Evolutionary conservation across 139 green algal genomes (phyloP).

Genomic region (Astrephomene gubernaculifera): DNA sequence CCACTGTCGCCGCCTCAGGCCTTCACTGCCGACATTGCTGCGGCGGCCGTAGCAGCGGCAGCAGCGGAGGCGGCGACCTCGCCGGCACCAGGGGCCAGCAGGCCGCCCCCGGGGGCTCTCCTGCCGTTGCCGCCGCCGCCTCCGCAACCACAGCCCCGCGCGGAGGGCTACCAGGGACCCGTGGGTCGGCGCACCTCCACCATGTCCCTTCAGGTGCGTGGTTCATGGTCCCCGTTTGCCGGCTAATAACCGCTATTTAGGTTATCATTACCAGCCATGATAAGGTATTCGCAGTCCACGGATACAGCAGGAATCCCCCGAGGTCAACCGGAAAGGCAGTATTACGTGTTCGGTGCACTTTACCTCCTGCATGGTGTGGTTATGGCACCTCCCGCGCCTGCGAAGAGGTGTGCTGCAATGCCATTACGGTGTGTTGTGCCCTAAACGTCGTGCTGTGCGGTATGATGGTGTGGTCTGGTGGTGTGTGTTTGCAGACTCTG

Average conservation of each 20-base stretch:
- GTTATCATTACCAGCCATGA: too few species aligned
- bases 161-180: background rate
- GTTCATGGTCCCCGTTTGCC: background rate
- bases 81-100: too few species aligned
- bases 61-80: background rate
- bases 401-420: too few species aligned
- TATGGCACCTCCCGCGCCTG: too few species aligned
- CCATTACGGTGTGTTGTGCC: background rate
- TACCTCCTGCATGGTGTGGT: too few species aligned
- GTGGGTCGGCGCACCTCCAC: background rate
- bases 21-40: background rate
- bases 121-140: constrained; percentile 9
- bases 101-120: too few species aligned
- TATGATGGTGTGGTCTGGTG: too few species aligned
- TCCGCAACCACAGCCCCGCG: background rate
- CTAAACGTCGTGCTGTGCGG: background rate
- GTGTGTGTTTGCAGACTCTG: background rate
- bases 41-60: background rate
- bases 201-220: constrained; percentile 26
- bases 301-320: too few species aligned
- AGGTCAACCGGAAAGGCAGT: too few species aligned
- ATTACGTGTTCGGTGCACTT: too few species aligned
- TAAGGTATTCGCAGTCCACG: too few species aligned
- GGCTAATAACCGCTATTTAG: too few species aligned
- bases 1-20: background rate